Conservation (phyloP, 495 filamentous ascomycete species). For the Patellaria atrata region DNA sequence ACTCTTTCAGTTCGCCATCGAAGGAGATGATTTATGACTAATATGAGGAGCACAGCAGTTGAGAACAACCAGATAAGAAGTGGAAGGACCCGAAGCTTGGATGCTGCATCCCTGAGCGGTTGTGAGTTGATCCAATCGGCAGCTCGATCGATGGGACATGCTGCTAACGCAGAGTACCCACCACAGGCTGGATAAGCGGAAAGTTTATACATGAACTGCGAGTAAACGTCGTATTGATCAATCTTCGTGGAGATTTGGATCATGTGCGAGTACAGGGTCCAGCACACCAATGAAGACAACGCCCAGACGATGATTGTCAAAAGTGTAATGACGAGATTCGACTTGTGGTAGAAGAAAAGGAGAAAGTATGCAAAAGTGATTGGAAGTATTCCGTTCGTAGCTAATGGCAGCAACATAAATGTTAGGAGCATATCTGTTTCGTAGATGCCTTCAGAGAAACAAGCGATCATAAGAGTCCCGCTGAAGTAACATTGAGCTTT, state of each 20-base stretch:
- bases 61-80: conserved; percentile 10
- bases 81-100: conserved; percentile 5
- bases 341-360: conserved; percentile 2
- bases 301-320: conserved; percentile 4
- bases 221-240: conserved; percentile 1
- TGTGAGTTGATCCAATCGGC: background rate
- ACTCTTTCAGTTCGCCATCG: too few relatives aligned
- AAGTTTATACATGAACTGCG: conserved; percentile 13
- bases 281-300: conserved; percentile 8
- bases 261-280: conserved; percentile 10
- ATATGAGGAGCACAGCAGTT: background rate
- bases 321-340: conserved; percentile 5
- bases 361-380: conserved; percentile 9
- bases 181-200: conserved; percentile 7
- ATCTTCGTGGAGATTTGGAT: conserved; percentile 3
- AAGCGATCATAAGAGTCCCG: conserved; percentile 10
- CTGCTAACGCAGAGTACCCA: conserved; percentile 8
- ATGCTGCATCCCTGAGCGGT: conserved; percentile 1
- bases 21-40: background rate
- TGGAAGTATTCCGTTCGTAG: conserved; percentile 11
- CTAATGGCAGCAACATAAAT: conserved; percentile 12
- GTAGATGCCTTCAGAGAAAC: conserved; percentile 11
- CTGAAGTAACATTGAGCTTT: conserved; percentile 17
- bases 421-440: conserved; percentile 9
- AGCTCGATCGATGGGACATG: conserved; percentile 5